Evolutionary conservation across 768 basidiomycete species (phyloP).

Genomic region (Mycena alexandri): DNA sequence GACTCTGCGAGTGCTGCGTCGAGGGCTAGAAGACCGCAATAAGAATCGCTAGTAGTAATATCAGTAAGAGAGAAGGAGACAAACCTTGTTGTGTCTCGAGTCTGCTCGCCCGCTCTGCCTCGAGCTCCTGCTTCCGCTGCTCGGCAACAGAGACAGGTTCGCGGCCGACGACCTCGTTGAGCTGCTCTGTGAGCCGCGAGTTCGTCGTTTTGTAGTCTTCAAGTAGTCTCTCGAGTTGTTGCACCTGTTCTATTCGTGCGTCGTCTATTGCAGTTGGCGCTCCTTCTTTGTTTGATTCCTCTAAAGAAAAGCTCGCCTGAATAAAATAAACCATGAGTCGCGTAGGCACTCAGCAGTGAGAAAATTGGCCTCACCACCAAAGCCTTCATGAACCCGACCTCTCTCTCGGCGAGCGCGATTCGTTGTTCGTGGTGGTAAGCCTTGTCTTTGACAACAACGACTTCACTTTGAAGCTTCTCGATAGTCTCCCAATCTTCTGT

Average conservation of each 20-base stretch:
- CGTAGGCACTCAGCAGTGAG: neutral
- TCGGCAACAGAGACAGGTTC: constrained; percentile 49
- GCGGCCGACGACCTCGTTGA: constrained; percentile 58
- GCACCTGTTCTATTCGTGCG: constrained; percentile 57
- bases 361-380: constrained; percentile 65
- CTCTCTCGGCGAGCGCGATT: constrained; percentile 60
- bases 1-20: constrained; percentile 51
- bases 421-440: constrained; percentile 47
- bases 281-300: constrained; percentile 59
- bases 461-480: constrained; percentile 50
- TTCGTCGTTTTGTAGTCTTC: constrained; percentile 68
- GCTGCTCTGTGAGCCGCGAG: constrained; percentile 57
- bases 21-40: constrained; percentile 53
- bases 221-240: constrained; percentile 68
- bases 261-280: constrained; percentile 49
- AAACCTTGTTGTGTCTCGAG: constrained; percentile 58
- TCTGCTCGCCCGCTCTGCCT: constrained; percentile 52
- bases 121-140: constrained; percentile 56
- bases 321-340: constrained; percentile 11
- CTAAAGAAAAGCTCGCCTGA: constrained; percentile 74
- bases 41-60: neutral
- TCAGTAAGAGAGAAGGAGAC: constrained; percentile 5
- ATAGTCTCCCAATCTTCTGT: constrained; percentile 52
- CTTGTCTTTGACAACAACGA: constrained; percentile 55
- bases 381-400: constrained; percentile 75